phyloP scores from a whole-genome alignment of 2,329 filamentous ascomycete genomes.

The Pseudogymnoascus sp. region DNA sequence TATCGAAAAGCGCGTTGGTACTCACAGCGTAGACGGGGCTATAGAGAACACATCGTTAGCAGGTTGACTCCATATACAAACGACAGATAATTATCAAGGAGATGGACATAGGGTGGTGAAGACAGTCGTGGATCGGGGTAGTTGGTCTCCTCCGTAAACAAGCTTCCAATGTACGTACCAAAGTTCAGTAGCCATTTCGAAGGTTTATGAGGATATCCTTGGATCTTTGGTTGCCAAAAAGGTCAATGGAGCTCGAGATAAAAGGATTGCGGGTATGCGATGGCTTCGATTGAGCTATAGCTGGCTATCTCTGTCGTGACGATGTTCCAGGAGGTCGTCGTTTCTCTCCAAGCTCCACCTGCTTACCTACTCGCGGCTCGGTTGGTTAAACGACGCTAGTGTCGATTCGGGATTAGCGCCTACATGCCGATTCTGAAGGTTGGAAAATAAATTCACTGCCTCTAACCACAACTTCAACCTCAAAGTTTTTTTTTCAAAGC shows the following conservation, averaged over 20 bases:
- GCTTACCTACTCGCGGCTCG: conserved; percentile 16
- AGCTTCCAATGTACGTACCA: conserved; percentile 54
- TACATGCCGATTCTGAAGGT: conserved; percentile 1
- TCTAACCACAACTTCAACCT: not conserved
- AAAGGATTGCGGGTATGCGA: conserved; percentile 7
- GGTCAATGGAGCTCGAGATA: conserved; percentile 9
- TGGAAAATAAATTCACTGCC: conserved; percentile 3
- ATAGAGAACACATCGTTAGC: conserved; percentile 37
- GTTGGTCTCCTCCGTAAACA: not conserved
- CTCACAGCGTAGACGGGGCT: conserved; percentile 99
- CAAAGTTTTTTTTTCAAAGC: conserved; percentile 1
- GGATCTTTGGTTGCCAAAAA: not conserved
- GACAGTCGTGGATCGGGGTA: not conserved
- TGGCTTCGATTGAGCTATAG: conserved; percentile 11
- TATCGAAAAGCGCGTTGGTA: conserved; percentile 31
- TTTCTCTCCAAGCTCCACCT: conserved; percentile 8
- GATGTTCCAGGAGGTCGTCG: conserved; percentile 1
- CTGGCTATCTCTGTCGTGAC: conserved; percentile 11
- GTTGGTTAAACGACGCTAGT: conserved; percentile 18
- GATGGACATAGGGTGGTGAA: conserved; percentile 11
- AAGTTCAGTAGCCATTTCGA: conserved; percentile 69
- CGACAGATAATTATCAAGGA: conserved; percentile 3
- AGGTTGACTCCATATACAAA: conserved; percentile 17
- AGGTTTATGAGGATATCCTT: conserved; percentile 26
- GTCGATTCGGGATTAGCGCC: not conserved